Evolutionary conservation across 345 rosid species (phyloP).

Genomic region (Arabis alpina): DNA sequence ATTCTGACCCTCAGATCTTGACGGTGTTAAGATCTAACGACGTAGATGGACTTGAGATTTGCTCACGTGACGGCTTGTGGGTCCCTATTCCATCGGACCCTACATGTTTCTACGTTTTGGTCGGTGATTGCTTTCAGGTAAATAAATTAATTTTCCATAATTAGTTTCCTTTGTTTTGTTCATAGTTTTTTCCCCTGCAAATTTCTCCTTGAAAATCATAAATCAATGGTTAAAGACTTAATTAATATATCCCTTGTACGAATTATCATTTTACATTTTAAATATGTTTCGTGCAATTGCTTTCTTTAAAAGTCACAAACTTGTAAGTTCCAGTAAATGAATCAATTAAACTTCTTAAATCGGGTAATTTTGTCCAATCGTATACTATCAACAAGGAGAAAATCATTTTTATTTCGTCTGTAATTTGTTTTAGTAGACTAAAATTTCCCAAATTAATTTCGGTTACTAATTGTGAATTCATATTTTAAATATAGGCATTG

Average conservation of each 20-base stretch:
- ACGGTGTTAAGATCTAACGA: conserved; percentile 91
- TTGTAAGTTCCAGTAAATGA: too few relatives aligned
- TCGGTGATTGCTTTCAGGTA: conserved; percentile 91
- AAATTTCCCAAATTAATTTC: not conserved
- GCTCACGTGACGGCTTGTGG: conserved; percentile 66
- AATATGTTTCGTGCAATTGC: too few relatives aligned
- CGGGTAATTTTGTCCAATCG: too few relatives aligned
- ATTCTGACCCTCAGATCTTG: conserved; percentile 98
- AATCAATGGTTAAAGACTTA: too few relatives aligned
- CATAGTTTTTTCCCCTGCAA: too few relatives aligned
- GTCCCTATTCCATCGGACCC: conserved; percentile 85
- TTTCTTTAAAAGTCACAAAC: too few relatives aligned
- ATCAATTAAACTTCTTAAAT: too few relatives aligned
- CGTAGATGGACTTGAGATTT: conserved; percentile 84
- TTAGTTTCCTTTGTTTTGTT: too few relatives aligned
- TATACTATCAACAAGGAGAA: not conserved
- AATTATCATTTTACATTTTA: too few relatives aligned
- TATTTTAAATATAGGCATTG: conserved; percentile 51
- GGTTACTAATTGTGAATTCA: too few relatives aligned
- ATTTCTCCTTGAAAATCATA: too few relatives aligned
- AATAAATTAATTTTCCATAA: not conserved
- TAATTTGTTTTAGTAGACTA: not conserved
- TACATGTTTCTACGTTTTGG: conserved; percentile 69
- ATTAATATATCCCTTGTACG: too few relatives aligned
- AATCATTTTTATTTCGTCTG: not conserved